A percentile compares a stretch with the other conserved stretches of the same genome.
These are phyloP conservation scores for Tulasnella sp. DNA, from an alignment of 768 basidiomycete genomes.

Conservation along the genomic window DNA sequence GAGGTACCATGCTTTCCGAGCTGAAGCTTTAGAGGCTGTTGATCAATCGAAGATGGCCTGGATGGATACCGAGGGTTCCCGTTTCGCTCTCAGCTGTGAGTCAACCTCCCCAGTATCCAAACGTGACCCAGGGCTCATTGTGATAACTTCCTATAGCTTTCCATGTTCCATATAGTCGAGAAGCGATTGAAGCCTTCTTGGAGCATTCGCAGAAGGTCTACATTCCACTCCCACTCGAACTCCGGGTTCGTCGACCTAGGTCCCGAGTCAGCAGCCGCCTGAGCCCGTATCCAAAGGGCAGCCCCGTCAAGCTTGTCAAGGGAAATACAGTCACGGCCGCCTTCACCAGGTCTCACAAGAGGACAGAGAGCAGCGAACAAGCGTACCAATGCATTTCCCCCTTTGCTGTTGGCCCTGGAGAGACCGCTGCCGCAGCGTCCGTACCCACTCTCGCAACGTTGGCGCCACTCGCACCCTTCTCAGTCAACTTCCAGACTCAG, in stretches of 20 bases:
- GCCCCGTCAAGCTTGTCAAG: neutral
- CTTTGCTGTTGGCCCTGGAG: neutral
- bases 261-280: constrained; percentile 12
- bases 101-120: too few species aligned
- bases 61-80: constrained; percentile 18
- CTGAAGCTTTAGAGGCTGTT: constrained; percentile 14
- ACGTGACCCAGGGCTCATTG: too few species aligned
- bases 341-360: neutral
- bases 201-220: constrained; percentile 17
- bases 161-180: constrained; percentile 14
- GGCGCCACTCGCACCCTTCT: neutral
- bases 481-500: neutral
- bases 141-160: constrained; percentile 11
- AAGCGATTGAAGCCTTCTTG: constrained; percentile 14
- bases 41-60: constrained; percentile 15
- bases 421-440: neutral
- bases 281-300: neutral
- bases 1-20: constrained; percentile 8
- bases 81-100: constrained; percentile 17
- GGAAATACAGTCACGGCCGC: neutral
- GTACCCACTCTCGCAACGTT: constrained; percentile 3
- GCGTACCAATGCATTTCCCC: constrained; percentile 18
- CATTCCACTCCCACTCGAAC: constrained; percentile 14
- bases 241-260: constrained; percentile 15
- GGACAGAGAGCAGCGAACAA: constrained; percentile 13